Conservation (phyloP, 176 grass and related monocot species). For the Guadua angustifolia region DNA sequence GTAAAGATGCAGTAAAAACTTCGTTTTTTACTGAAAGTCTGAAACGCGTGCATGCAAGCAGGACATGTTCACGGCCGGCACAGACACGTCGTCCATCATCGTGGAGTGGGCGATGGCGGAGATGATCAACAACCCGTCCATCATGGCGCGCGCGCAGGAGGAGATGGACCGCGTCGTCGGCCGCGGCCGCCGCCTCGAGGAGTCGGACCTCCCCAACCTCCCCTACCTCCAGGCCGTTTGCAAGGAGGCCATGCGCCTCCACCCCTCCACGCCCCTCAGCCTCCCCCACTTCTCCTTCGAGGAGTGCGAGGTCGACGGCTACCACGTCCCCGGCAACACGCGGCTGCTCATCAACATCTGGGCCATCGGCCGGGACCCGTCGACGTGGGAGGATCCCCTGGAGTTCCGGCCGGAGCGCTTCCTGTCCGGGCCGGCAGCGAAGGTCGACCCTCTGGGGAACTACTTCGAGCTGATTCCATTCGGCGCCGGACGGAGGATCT, state of each 20-base stretch:
- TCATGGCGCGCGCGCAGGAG: conserved; percentile 54
- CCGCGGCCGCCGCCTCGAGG: conserved; percentile 52
- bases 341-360: conserved; percentile 74
- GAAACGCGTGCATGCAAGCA: not conserved
- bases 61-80: conserved; percentile 94
- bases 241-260: conserved; percentile 77
- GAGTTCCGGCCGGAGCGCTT: conserved; percentile 80
- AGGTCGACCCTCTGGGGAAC: conserved; percentile 68
- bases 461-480: conserved; percentile 89
- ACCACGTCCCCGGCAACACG: conserved; percentile 64
- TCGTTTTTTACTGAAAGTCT: not conserved
- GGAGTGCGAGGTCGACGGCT: conserved; percentile 59
- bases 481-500: conserved; percentile 73
- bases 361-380: conserved; percentile 76
- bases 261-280: conserved; percentile 78
- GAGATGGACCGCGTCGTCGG: conserved; percentile 74
- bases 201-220: conserved; percentile 61
- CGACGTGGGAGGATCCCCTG: conserved; percentile 57
- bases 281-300: conserved; percentile 80
- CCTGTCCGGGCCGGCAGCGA: conserved; percentile 33
- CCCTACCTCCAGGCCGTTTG: conserved; percentile 73
- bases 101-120: conserved; percentile 84
- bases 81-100: conserved; percentile 89
- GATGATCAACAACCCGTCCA: conserved; percentile 61
- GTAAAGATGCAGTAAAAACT: not conserved